Percentiles rank a stretch among this genome's conserved stretches.
phyloP scores from a whole-genome alignment of 768 basidiomycete species.

The Lanmaoa pseudosensibilis region DNA sequence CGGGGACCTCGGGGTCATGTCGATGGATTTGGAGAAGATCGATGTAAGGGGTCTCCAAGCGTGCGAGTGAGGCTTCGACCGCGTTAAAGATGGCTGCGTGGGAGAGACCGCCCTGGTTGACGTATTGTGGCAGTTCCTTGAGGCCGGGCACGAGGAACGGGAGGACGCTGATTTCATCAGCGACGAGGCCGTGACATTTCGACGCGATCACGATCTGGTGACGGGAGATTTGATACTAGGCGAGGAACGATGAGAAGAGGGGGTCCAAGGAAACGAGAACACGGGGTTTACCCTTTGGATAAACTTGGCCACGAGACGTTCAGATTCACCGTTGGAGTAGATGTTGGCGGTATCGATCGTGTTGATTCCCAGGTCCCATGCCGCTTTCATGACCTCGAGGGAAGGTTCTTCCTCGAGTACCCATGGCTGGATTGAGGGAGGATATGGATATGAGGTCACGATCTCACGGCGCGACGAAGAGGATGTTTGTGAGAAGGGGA shows the following conservation, averaged over 20 bases:
- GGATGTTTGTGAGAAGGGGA: too few species aligned
- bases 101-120: slow-evolving; percentile 38
- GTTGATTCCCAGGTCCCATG: slow-evolving; percentile 42
- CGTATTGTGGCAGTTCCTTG: slow-evolving; percentile 15
- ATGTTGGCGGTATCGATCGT: slow-evolving; percentile 42
- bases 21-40: slow-evolving; percentile 48
- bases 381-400: slow-evolving; percentile 36
- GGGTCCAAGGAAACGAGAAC: background rate
- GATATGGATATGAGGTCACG: background rate
- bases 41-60: slow-evolving; percentile 38
- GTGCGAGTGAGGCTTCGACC: slow-evolving; percentile 37
- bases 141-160: background rate
- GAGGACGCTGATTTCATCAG: background rate
- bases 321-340: slow-evolving; percentile 39
- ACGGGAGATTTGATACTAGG: slow-evolving; percentile 34
- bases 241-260: background rate
- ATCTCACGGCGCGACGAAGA: background rate
- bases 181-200: slow-evolving; percentile 26
- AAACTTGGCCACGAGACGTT: slow-evolving; percentile 38
- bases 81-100: slow-evolving; percentile 40
- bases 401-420: slow-evolving; percentile 32
- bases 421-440: slow-evolving; percentile 16
- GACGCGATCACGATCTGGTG: slow-evolving; percentile 33
- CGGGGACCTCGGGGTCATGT: slow-evolving; percentile 38
- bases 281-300: slow-evolving; percentile 32